Evolutionary conservation across 345 rosid genomes (phyloP).

Genomic region (Syzygium aqueum): DNA sequence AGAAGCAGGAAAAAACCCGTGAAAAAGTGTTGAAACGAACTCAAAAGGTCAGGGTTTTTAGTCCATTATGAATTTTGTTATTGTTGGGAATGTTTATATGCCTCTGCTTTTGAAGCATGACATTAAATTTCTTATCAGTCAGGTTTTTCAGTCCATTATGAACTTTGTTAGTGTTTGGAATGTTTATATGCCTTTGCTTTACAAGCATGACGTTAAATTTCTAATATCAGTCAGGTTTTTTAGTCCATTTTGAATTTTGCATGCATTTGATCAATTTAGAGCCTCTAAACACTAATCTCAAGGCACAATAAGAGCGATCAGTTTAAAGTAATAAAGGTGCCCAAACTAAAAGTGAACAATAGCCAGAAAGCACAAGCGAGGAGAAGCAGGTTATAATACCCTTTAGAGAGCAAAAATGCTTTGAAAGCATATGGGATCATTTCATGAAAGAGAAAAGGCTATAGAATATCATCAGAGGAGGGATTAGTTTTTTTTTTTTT

Average conservation of each 20-base stretch:
- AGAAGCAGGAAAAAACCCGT: slow-evolving; percentile 92
- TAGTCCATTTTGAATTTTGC: neutral
- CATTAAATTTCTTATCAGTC: neutral
- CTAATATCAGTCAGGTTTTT: neutral
- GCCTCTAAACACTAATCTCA: neutral
- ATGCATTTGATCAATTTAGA: neutral
- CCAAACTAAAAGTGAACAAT: neutral
- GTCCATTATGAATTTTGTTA: neutral
- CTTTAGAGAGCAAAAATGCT: neutral
- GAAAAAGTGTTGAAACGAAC: slow-evolving; percentile 75
- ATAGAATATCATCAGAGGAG: neutral
- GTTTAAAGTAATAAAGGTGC: neutral
- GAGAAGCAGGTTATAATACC: neutral
- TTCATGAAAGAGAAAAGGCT: neutral
- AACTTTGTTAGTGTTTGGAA: neutral
- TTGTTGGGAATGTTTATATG: neutral
- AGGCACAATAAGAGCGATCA: neutral
- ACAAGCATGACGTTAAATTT: neutral
- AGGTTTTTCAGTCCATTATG: neutral
- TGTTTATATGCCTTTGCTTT: neutral
- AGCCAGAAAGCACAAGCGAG: neutral
- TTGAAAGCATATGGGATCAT: neutral
- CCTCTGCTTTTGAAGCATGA: neutral
- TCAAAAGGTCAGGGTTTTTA: slow-evolving; percentile 46
- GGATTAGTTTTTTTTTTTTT: neutral